These are phyloP conservation scores for Fusarium subtropicale DNA, from an alignment of 2,329 filamentous ascomycete genomes.

Conservation along the genomic window DNA sequence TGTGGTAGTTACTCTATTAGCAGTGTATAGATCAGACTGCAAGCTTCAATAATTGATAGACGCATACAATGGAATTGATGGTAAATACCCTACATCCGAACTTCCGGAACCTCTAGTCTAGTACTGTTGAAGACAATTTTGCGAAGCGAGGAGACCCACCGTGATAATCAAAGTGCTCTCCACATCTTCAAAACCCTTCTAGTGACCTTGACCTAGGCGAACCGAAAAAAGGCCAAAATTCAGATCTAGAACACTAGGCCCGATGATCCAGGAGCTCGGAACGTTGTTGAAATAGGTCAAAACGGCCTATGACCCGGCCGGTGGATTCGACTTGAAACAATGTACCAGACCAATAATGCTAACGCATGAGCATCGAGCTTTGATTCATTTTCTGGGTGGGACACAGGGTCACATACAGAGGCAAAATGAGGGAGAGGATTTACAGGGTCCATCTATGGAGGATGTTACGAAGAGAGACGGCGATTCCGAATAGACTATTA, in stretches of 20 bases:
- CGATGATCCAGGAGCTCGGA: not conserved
- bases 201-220: not conserved
- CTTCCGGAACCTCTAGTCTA: not conserved
- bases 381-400: not conserved
- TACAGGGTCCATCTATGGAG: not conserved
- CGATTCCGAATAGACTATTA: not conserved
- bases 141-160: not conserved
- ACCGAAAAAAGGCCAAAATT: not conserved
- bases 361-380: not conserved
- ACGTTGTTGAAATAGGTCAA: not conserved
- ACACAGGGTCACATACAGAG: not conserved
- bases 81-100: not conserved
- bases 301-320: not conserved
- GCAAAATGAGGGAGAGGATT: not conserved
- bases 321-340: not conserved
- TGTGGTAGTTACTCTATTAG: too few relatives aligned
- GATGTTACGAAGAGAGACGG: not conserved
- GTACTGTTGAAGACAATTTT: not conserved
- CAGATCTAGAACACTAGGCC: not conserved
- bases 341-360: too few relatives aligned
- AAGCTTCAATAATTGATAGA: not conserved
- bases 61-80: rapidly evolving
- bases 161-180: not conserved
- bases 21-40: not conserved
- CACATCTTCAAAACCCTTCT: not conserved